Evolutionary conservation across 345 rosid genomes (phyloP).

Genomic region (Euphorbia lathyris): DNA sequence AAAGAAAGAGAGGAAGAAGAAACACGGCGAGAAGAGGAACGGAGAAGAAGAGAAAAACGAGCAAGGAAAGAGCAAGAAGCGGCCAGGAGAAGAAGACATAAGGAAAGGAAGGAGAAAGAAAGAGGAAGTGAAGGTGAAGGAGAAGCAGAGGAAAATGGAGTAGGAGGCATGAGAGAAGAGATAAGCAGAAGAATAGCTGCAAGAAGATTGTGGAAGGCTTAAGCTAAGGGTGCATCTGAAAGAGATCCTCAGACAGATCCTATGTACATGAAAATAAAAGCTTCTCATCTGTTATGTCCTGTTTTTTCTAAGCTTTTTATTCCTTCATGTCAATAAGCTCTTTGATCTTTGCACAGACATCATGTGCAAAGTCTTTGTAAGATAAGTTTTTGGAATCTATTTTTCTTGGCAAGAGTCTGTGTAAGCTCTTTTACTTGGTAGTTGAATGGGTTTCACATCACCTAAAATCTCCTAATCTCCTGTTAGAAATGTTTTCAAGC

Average conservation of each 20-base stretch:
- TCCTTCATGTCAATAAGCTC: background rate
- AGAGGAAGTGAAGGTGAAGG: background rate
- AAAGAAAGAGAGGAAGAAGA: background rate
- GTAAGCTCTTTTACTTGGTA: no score
- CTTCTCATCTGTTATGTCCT: background rate
- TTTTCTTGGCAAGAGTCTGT: no score
- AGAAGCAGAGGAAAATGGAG: background rate
- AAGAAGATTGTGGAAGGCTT: slow-evolving; percentile 14
- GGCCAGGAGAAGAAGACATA: background rate
- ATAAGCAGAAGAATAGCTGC: background rate
- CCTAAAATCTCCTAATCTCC: no score
- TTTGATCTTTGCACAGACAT: background rate
- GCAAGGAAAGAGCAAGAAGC: background rate
- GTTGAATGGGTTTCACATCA: no score
- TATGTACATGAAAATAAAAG: background rate
- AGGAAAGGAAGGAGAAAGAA: no score
- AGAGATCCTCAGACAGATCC: background rate
- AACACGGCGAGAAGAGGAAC: background rate
- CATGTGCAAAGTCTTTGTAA: background rate
- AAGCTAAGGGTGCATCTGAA: background rate
- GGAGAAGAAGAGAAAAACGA: background rate
- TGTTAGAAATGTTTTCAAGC: no score
- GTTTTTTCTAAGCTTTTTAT: slow-evolving; percentile 1
- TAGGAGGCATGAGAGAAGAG: background rate
- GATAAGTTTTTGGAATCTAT: slow-evolving; percentile 2